These are phyloP conservation scores for Candida gigantensis DNA, from an alignment of 1,139 yeast genomes.

Conservation along the genomic window DNA sequence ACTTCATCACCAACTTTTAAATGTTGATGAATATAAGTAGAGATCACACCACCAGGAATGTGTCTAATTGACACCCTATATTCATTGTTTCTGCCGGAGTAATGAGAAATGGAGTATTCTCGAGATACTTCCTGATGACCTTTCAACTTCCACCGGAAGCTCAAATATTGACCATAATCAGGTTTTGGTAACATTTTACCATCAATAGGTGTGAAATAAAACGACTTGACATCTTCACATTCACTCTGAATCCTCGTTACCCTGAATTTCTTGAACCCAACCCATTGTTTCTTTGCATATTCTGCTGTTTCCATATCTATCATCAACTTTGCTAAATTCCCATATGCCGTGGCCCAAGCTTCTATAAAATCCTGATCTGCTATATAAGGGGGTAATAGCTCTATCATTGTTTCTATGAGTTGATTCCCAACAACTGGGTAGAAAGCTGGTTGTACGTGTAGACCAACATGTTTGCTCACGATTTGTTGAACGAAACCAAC, in stretches of 20 bases:
- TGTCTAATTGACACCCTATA: constrained; percentile 57
- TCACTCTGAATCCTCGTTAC: constrained; percentile 49
- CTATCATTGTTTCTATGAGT: constrained; percentile 53
- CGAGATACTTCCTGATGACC: constrained; percentile 44
- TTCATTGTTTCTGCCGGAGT: constrained; percentile 27
- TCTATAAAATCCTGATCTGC: constrained; percentile 58
- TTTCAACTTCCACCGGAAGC: constrained; percentile 45
- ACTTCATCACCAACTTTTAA: constrained; percentile 51
- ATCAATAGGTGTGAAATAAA: constrained; percentile 35
- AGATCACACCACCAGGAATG: constrained; percentile 48
- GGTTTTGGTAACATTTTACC: constrained; percentile 24
- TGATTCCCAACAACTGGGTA: constrained; percentile 64
- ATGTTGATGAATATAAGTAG: constrained; percentile 50
- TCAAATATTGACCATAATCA: constrained; percentile 62
- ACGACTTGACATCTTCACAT: constrained; percentile 49
- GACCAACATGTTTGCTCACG: constrained; percentile 65
- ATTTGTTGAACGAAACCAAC: constrained; percentile 59
- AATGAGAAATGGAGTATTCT: constrained; percentile 53
- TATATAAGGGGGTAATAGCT: constrained; percentile 54
- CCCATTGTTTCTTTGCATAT: constrained; percentile 54
- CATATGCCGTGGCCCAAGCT: constrained; percentile 70
- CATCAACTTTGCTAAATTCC: constrained; percentile 61
- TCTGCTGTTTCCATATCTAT: constrained; percentile 54
- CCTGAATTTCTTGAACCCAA: constrained; percentile 54
- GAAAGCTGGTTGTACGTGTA: constrained; percentile 61